These are phyloP conservation scores for Grifola frondosa DNA, from an alignment of 1,284 basidiomycete genomes.

Conservation along the genomic window DNA sequence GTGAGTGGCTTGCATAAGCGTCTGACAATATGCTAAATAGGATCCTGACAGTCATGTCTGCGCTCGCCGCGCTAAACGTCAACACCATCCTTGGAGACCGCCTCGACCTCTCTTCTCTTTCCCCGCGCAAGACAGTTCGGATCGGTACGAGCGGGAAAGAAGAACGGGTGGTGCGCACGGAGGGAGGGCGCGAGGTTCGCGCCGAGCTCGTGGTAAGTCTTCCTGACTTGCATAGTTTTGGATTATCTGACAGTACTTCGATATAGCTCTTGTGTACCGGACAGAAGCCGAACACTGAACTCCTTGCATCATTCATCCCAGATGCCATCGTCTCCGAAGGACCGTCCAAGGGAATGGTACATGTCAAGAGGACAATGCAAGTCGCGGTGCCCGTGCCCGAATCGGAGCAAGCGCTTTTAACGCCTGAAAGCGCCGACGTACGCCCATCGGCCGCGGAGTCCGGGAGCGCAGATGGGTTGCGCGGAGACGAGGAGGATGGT, in stretches of 20 bases:
- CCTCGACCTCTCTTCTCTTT: slow-evolving; percentile 43
- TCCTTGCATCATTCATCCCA: slow-evolving; percentile 53
- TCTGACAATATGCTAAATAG: neutral
- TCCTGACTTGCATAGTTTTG: too few species aligned
- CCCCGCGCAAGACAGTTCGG: slow-evolving; percentile 26
- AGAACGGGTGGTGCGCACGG: slow-evolving; percentile 48
- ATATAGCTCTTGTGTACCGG: slow-evolving; percentile 73
- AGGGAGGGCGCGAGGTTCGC: slow-evolving; percentile 55
- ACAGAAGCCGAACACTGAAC: slow-evolving; percentile 66
- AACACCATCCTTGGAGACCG: slow-evolving; percentile 56
- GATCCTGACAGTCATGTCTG: slow-evolving; percentile 39
- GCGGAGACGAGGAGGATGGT: slow-evolving; percentile 30
- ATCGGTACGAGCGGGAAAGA: slow-evolving; percentile 30
- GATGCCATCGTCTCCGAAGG: slow-evolving; percentile 45
- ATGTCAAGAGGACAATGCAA: slow-evolving; percentile 63
- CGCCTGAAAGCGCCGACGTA: slow-evolving; percentile 1
- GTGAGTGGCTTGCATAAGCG: slow-evolving; percentile 32
- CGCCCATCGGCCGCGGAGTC: neutral
- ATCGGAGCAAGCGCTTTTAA: slow-evolving; percentile 8
- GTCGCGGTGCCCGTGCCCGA: slow-evolving; percentile 35
- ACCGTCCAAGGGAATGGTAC: slow-evolving; percentile 43
- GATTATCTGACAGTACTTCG: neutral
- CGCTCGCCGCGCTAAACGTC: slow-evolving; percentile 43
- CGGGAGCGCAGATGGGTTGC: slow-evolving; percentile 25
- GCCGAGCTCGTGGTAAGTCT: slow-evolving; percentile 59